Percentiles rank a stretch among this genome's conserved stretches.
These are phyloP conservation scores for Xylariaceae sp. DNA, from an alignment of 2,329 filamentous ascomycete genomes.

Conservation along the genomic window DNA sequence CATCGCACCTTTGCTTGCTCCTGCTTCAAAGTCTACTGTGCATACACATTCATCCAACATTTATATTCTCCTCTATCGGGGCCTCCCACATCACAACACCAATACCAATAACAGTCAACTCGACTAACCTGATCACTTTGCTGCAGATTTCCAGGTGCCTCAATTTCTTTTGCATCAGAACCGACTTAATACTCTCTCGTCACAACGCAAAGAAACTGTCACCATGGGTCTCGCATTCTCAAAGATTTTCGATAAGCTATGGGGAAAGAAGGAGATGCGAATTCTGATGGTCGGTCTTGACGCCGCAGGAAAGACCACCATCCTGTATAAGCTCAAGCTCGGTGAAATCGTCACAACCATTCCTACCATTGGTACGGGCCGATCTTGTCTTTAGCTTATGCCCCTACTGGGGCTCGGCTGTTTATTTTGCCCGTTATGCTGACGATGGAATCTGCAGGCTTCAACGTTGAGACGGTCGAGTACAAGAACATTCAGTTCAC, in stretches of 20 bases:
- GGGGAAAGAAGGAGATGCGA: conserved; percentile 99
- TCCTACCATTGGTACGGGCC: conserved; percentile 80
- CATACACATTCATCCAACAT: too few relatives aligned
- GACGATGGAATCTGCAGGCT: too few relatives aligned
- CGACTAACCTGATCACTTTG: conserved; percentile 16
- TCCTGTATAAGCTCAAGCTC: conserved; percentile 99
- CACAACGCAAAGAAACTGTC: conserved; percentile 42
- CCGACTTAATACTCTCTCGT: conserved; percentile 27
- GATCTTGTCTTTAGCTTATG: too few relatives aligned
- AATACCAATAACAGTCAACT: not conserved
- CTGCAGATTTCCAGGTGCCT: conserved; percentile 16
- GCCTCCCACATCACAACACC: conserved; percentile 10
- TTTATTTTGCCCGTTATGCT: conserved; percentile 16
- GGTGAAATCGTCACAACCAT: conserved; percentile 99
- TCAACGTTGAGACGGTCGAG: conserved; percentile 99
- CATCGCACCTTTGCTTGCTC: conserved; percentile 1
- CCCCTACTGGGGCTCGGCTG: too few relatives aligned
- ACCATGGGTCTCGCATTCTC: conserved; percentile 98
- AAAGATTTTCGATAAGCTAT: conserved; percentile 92
- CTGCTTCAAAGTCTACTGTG: too few relatives aligned
- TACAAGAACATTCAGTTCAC: conserved; percentile 99
- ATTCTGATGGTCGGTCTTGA: conserved; percentile 99
- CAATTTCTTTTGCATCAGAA: conserved; percentile 15
- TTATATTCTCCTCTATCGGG: too few relatives aligned
- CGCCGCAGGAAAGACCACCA: conserved; percentile 99